phyloP scores from a whole-genome alignment of 331 rosid genomes.

The Phaseolus coccineus region DNA sequence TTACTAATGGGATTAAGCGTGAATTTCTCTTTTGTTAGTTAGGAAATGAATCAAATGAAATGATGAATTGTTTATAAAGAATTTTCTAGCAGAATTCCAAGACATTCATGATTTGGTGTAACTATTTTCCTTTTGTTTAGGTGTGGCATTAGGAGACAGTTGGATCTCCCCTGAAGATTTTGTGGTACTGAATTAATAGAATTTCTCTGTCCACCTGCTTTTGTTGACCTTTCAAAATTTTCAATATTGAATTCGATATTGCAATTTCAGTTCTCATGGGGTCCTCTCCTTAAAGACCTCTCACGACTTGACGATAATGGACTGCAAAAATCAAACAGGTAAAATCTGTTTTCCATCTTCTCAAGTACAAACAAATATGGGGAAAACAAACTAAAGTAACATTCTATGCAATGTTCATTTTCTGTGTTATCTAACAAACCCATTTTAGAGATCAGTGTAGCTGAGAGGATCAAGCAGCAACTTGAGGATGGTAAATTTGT shows the following conservation, averaged over 20 bases:
- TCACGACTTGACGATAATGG: constrained; percentile 82
- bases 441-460: constrained; percentile 59
- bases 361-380: constrained; percentile 12
- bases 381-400: no score
- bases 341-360: constrained; percentile 23
- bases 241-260: constrained; percentile 13
- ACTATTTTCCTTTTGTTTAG: constrained; percentile 49
- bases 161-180: constrained; percentile 99
- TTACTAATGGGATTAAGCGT: constrained; percentile 9
- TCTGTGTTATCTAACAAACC: constrained; percentile 41
- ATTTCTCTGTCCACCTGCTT: constrained; percentile 5
- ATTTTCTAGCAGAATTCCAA: not conserved
- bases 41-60: constrained; percentile 25
- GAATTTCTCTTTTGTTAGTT: not conserved
- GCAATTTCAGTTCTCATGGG: constrained; percentile 87
- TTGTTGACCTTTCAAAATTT: constrained; percentile 10
- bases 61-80: not conserved
- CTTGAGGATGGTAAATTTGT: constrained; percentile 61
- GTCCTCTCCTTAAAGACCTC: constrained; percentile 92
- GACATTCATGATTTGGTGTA: constrained; percentile 6
- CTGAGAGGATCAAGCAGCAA: constrained; percentile 67
- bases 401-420: not conserved
- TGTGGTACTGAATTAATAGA: constrained; percentile 58
- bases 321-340: constrained; percentile 70
- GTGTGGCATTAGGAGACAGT: constrained; percentile 92